phyloP scores from a whole-genome alignment of 2,329 filamentous ascomycete genomes.

The Fusarium transvaalense region DNA sequence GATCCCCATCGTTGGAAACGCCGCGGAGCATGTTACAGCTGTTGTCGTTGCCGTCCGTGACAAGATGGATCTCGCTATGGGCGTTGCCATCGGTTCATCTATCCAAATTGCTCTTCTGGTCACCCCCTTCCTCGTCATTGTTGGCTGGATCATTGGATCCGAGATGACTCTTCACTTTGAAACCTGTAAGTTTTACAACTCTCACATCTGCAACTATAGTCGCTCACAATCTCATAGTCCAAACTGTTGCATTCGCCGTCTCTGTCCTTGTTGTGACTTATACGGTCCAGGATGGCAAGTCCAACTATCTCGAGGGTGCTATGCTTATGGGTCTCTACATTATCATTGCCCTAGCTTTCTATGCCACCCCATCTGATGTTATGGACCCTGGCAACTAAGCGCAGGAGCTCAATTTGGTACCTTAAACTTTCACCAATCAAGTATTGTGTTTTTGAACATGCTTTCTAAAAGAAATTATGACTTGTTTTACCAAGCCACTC shows the following conservation, averaged over 20 bases:
- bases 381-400: conserved; percentile 53
- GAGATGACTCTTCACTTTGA: conserved; percentile 86
- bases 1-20: conserved; percentile 84
- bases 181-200: conserved; percentile 57
- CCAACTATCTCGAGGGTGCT: conserved; percentile 85
- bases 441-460: conserved; percentile 6
- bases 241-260: conserved; percentile 82
- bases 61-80: conserved; percentile 81
- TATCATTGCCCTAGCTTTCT: conserved; percentile 73
- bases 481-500: conserved; percentile 6
- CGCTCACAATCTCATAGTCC: conserved; percentile 60
- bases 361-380: conserved; percentile 64
- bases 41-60: conserved; percentile 83
- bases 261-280: conserved; percentile 81
- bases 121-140: conserved; percentile 82
- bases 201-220: neutral
- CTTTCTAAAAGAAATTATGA: neutral
- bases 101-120: conserved; percentile 87
- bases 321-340: conserved; percentile 70
- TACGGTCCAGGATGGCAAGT: conserved; percentile 83
- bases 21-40: conserved; percentile 84
- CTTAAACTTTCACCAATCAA: neutral
- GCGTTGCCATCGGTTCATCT: conserved; percentile 83
- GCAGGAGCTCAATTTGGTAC: neutral
- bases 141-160: conserved; percentile 80